Base-by-base conservation (phyloP, 495 filamentous ascomycete species). In the Sabuloglossum arenarium region DNA sequence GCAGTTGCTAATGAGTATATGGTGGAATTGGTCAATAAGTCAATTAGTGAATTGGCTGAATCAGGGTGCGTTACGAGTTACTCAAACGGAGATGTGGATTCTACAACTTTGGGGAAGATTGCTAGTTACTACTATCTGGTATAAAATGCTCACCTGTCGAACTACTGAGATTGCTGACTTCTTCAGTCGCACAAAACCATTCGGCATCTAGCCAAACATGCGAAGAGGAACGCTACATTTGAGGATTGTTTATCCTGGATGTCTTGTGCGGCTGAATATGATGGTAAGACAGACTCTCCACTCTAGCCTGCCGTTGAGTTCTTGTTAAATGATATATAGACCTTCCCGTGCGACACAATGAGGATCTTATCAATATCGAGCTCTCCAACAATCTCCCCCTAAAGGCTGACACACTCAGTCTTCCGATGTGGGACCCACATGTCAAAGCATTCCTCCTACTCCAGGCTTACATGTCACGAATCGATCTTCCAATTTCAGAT, bases 351-450 rank as follows among this genome's bases (percentile, higher is more conserved):
- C 84, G 91, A 4, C 91, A 99, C 68, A 99, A 99, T 66, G 91
- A 99, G 69, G 91, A 99, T 67, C 80, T 99, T 34, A 89, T 99
- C 73, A 99, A 99, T 65, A 82, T 79, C 0, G 89, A 97, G 63
- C 73, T 99, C 3, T 85, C 88, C 1, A 80, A 79, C 39, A 84
- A 86, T 59, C 72, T 97, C 0, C 85, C 85, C 0, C 65, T 88
- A 28, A 71, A 75, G 19, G 80, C 76, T 0, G 77, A 85, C 21
- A 68, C 72, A 9, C 82, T 94, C 64, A 82, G 81, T 23, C 65
- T 93, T 49, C 90, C 88, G 0, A 86, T 97, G 82, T 96, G 91
- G 89, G 91, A 99, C 69, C 91, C 91, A 14, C 91, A 99, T 66
- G 85, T 97, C 61, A 99, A 99, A 64, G 84, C 93, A 0, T 97